Percentiles rank a stretch among this genome's conserved stretches.
Evolutionary conservation across 23 red algal species (phyloP).

Genomic region (Gracilaria vermiculophylla): DNA sequence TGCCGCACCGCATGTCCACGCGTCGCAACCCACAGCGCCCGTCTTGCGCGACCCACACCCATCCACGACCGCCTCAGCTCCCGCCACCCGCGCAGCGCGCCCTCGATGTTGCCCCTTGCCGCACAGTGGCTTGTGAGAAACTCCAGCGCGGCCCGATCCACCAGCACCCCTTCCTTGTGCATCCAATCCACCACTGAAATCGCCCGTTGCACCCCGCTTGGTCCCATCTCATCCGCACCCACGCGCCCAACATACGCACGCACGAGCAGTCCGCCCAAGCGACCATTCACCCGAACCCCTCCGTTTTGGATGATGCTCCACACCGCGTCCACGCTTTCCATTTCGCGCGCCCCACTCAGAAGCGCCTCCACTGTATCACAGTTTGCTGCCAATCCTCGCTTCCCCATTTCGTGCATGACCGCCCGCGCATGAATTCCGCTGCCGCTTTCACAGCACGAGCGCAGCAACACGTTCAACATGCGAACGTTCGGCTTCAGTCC

Average conservation of each 20-base stretch:
- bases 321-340: conserved; percentile 37
- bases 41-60: conserved; percentile 23
- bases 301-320: background rate
- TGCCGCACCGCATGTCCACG: background rate
- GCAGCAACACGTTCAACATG: conserved; percentile 53
- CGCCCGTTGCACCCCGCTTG: conserved; percentile 4
- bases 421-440: conserved; percentile 20
- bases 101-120: conserved; percentile 5
- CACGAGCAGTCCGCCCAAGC: conserved; percentile 16
- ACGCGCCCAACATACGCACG: background rate
- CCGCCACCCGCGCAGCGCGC: conserved; percentile 40
- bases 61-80: conserved; percentile 54
- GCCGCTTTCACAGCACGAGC: conserved; percentile 9
- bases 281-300: background rate
- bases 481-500: conserved; percentile 22
- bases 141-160: conserved; percentile 12
- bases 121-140: conserved; percentile 19
- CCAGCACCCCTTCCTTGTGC: conserved; percentile 9
- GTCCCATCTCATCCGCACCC: background rate
- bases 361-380: conserved; percentile 39
- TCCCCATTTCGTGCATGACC: conserved; percentile 39
- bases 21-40: conserved; percentile 10
- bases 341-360: background rate
- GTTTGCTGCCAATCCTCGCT: conserved; percentile 28
- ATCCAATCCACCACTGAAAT: conserved; percentile 52